Evolutionary conservation across 2,329 filamentous ascomycete species (phyloP), one percentile per base, ranked within the genome.

Genomic region (Neonectria faginata): DNA sequence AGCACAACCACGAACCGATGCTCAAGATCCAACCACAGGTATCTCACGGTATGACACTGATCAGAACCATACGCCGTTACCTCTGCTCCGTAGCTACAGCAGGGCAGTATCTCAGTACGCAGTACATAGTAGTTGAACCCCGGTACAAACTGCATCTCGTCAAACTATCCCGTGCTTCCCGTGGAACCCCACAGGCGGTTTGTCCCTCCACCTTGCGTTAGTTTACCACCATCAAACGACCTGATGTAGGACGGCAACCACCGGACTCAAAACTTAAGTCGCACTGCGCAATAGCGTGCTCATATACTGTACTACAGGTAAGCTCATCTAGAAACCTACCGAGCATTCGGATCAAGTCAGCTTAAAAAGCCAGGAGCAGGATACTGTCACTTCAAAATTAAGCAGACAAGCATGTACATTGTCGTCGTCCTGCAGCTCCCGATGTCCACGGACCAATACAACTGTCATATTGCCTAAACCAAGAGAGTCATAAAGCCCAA

Each of bases 401-500:
- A 53, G 54, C 42, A 55, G 25, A 59, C 55, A 58, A 55, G 48
- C 60, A 63, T 54, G 51, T 45, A 62, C 54, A 58, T 47, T 48
- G 41, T 50, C 54, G 22, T 50, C 54, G 50, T 63, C 55, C 42
- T 42, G 41, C 51, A 57, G 48, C 33, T 45, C 50, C 60, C 50
- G n/a, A 18, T 42, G 55, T 54, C 60, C 33, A 44, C 55, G 25
- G 53, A 53, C 61, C 55, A 50, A 53, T 56, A 53, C 45, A 54
- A 52, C 52, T 39, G 42, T 36, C 50, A 45, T 57, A 55, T 59
- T 51, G 44, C 57, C 53, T 20, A 57, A 55, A 48, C 55, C 50
- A 64, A 59, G 57, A 62, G 66, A 66, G 60, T 70, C 68, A 58
- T 70, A 62, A 60, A 70, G 54, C 58, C 69, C 68, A 60, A 65